Evolutionary conservation across 2,329 filamentous ascomycete species (phyloP), one percentile per base, ranked within the genome.

Genomic region (Onygenales sp.): DNA sequence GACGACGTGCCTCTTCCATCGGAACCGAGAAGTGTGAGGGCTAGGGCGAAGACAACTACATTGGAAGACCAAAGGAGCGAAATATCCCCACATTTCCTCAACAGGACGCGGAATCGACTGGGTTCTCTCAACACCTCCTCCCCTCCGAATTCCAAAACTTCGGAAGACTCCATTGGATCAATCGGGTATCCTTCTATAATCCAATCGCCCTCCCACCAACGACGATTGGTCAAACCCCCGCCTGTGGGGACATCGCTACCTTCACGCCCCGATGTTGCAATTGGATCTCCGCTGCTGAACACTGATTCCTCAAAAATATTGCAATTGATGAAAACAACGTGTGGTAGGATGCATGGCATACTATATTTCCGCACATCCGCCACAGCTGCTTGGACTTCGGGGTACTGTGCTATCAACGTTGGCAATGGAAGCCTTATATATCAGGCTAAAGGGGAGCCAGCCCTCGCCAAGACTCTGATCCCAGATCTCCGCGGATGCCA

Each of bases 341-440:
- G 74, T 61, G 74, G 74, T 49, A 67, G 74, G 53, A 77, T 77
- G 74, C 74, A 77, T 61, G 74, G 74, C 31, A 76, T 77, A 49
- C 68, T 77, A n/a, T 77, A 72, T 40, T 77, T 77, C 60, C 68
- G 74, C 48, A 70, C 67, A 9, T 64, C 72, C 27, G 64, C 68
- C 31, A 70, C 66, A 32, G 65, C 65, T 39, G 62, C 73, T 44
- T 77, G 74, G 74, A 72, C 72, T 39, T 76, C 74, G 9, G 74
- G 74, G 33, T 77, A 76, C 55, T 77, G 74, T 61, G 74, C 74
- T 14, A 77, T 77, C 55, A 77, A 77, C 56, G 74, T 77, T 52
- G 72, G 74, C 32, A 72, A 71, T 7, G 74, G 74, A 42, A 76
- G 73, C 59, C 59, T 77, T 34, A 76, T 77, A 37, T 77, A 75